Conservation (phyloP, 257 asterid genomes). For the Capsicum pubescens region DNA sequence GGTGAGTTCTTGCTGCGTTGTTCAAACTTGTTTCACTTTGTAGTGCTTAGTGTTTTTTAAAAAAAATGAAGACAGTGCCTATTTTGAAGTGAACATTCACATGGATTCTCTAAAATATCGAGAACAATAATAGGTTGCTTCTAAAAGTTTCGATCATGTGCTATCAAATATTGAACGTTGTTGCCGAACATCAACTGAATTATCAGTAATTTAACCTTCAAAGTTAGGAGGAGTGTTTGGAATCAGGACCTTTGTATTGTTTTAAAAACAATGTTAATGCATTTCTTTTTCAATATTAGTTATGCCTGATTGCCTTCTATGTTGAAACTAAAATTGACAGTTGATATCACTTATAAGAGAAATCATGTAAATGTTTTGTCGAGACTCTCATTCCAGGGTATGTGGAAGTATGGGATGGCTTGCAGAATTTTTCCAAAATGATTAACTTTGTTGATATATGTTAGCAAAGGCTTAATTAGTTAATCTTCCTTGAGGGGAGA, state of each 20-base stretch:
- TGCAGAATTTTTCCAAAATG: background rate
- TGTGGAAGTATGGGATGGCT: background rate
- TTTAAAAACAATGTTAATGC: background rate
- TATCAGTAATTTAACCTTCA: background rate
- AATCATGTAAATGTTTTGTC: background rate
- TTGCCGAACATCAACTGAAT: background rate
- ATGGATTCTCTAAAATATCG: background rate
- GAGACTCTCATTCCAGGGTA: background rate
- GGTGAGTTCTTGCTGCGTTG: background rate
- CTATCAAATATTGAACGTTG: background rate
- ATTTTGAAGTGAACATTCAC: background rate
- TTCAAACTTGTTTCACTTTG: slow-evolving; percentile 8
- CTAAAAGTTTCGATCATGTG: background rate
- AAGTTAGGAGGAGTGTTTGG: background rate
- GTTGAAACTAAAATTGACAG: background rate
- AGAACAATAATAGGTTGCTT: background rate
- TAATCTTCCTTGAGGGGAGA: background rate
- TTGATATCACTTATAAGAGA: background rate
- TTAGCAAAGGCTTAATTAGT: background rate
- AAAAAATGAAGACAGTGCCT: background rate
- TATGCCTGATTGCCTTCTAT: background rate
- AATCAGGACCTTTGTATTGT: background rate
- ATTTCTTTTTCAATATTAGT: background rate
- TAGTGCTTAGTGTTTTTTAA: background rate
- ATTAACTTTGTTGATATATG: background rate